These are phyloP conservation scores for Talaromyces sp. DNA, from an alignment of 2,329 filamentous ascomycete genomes.

Conservation along the genomic window DNA sequence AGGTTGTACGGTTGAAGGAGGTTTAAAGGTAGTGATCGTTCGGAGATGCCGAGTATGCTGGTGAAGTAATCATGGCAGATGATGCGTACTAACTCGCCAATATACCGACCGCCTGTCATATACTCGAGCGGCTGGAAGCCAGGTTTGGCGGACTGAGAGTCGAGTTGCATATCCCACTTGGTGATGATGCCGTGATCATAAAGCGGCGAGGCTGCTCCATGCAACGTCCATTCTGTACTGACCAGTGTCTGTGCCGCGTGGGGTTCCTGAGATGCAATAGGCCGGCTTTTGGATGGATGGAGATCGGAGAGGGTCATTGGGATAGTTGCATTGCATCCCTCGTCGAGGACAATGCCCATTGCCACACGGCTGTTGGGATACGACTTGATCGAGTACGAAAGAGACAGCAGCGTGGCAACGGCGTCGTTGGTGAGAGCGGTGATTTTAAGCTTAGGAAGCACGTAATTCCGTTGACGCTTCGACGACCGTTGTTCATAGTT, in stretches of 20 bases:
- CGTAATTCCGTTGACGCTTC: conserved; percentile 8
- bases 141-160: conserved; percentile 4
- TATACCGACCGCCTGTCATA: conserved; percentile 11
- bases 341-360: conserved; percentile 11
- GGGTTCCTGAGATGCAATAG: conserved; percentile 1
- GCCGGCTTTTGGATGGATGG: conserved; percentile 5
- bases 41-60: conserved; percentile 3
- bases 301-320: conserved; percentile 11
- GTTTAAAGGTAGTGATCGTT: not conserved
- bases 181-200: conserved; percentile 8
- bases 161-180: conserved; percentile 9
- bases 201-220: conserved; percentile 5
- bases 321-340: conserved; percentile 11
- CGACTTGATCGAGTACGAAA: conserved; percentile 12
- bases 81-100: conserved; percentile 10
- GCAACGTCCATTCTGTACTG: conserved; percentile 11
- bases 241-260: conserved; percentile 9
- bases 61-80: conserved; percentile 10
- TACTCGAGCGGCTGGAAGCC: conserved; percentile 11
- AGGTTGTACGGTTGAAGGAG: conserved; percentile 4
- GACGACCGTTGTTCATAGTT: not conserved
- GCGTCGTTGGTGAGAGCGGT: conserved; percentile 11
- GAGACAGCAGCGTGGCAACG: conserved; percentile 9
- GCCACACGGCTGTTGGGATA: conserved; percentile 12
- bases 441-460: conserved; percentile 8